Evolutionary conservation across 352 stramenopile genomes (phyloP).

Genomic region (Globisporangium rhizosaccharum): DNA sequence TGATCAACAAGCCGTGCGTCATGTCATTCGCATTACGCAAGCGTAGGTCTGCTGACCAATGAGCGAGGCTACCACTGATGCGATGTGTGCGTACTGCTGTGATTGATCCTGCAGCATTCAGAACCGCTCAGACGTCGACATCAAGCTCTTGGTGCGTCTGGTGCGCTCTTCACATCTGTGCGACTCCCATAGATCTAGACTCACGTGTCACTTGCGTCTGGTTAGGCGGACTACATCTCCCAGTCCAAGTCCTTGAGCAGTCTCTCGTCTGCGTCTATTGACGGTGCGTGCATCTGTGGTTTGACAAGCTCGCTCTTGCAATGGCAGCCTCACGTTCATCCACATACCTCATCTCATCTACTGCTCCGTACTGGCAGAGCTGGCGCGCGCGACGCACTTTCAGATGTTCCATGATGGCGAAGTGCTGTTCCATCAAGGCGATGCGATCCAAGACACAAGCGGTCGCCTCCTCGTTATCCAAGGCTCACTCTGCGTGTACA

Average conservation of each 20-base stretch:
- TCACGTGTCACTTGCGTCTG: too few species aligned
- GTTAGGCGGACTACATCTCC: constrained; percentile 29
- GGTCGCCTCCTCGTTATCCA: constrained; percentile 34
- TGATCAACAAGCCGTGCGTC: constrained; percentile 27
- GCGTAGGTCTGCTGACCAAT: background rate
- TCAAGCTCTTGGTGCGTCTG: constrained; percentile 37
- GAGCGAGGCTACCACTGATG: too few species aligned
- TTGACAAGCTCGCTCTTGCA: background rate
- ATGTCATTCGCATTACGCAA: too few species aligned
- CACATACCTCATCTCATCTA: background rate
- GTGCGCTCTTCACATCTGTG: background rate
- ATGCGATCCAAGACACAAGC: constrained; percentile 28
- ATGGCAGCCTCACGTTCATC: too few species aligned
- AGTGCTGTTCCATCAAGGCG: constrained; percentile 34
- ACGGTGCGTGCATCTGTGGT: constrained; percentile 17
- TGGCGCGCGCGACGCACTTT: constrained; percentile 29
- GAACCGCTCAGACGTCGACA: constrained; percentile 35
- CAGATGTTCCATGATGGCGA: constrained; percentile 35
- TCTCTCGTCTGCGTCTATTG: constrained; percentile 30
- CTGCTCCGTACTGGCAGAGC: constrained; percentile 11
- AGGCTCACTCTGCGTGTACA: constrained; percentile 40
- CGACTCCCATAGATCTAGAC: background rate
- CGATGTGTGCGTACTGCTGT: background rate
- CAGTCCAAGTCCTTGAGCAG: constrained; percentile 25
- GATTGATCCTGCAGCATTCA: constrained; percentile 21